Base-by-base conservation (phyloP, 2,329 filamentous ascomycete species). In the Diplodia mutila region DNA sequence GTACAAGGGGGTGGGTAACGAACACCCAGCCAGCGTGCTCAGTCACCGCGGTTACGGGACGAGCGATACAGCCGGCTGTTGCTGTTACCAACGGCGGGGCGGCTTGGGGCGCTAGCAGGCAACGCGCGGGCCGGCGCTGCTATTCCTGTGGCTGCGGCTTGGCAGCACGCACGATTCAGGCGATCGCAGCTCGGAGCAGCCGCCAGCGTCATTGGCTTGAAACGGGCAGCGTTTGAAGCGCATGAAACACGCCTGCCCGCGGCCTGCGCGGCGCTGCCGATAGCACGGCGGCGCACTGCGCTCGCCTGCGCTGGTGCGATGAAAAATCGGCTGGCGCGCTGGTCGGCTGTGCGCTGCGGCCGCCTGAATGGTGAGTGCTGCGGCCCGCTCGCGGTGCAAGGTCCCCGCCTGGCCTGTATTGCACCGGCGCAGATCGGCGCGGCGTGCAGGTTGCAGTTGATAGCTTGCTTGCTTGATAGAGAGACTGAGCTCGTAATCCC, bases 401-500 rank as follows among this genome's bases (percentile, higher is more conserved):
- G 57, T 61, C 59, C 59, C 59, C 59, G 59, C 59, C 59, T 63
- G 59, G 59, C 59, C 46, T 51, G 49, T 63, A 63, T 63, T 63
- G 59, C 42, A 27, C 59, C 59, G 59, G 59, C 59, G 59, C 59
- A 51, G 59, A 63, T 63, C 59, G 59, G 59, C 59, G 59, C 59
- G 49, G 59, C 46, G 27, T 63, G 59, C 59, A 63, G 42, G 59
- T 51, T 63, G 59, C 59, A 49, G 42, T 63, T 61, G 59, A 63
- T 63, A 63, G 59, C 59, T 63, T 63, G 59, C 59, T 37, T 63
- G 59, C 59, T 63, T 63, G 59, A 51, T 63, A 51, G 59, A 63
- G 59, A 63, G 25, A 63, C 59, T 51, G 59, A 63, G 59, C 64
- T 66, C 64, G 64, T 66, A 66, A 66, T 66, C 52, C 64, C 64